Conservation (phyloP, 257 asterid species). For the Anisodus acutangulus region DNA sequence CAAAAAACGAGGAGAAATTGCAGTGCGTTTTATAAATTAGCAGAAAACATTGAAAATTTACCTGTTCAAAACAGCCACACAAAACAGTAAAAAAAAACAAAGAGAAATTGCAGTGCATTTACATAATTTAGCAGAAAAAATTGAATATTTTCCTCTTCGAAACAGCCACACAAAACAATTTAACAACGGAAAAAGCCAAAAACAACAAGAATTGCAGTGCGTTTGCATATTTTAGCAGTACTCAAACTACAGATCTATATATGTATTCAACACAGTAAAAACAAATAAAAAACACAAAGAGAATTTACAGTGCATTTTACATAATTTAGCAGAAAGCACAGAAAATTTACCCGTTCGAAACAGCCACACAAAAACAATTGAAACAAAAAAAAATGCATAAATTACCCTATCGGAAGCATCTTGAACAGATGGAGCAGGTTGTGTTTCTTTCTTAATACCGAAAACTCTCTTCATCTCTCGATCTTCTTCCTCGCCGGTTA, state of each 20-base stretch:
- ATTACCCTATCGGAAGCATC: slow-evolving; percentile 36
- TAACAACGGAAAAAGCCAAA: no score
- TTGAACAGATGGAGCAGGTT: slow-evolving; percentile 32
- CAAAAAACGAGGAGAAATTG: no score
- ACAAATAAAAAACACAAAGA: no score
- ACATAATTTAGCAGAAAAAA: not conserved
- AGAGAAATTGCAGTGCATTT: not conserved
- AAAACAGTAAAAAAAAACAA: not conserved
- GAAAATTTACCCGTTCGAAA: no score
- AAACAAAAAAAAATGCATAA: not conserved
- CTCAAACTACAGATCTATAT: not conserved
- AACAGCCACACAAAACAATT: not conserved
- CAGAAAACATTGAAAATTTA: not conserved
- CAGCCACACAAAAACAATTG: no score
- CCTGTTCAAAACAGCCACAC: not conserved
- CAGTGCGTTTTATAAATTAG: no score
- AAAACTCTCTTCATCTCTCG: slow-evolving; percentile 31
- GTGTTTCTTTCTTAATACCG: slow-evolving; percentile 34
- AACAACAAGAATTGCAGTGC: not conserved
- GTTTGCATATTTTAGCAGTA: not conserved
- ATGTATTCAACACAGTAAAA: no score
- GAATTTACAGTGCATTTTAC: no score
- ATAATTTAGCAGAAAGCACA: no score
- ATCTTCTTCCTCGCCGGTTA: not conserved
- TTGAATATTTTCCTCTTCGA: no score